Percentiles rank a stretch among this genome's conserved stretches.
These are phyloP conservation scores for Retiboletus flavoniger DNA, from an alignment of 1,284 basidiomycete species.

Conservation along the genomic window DNA sequence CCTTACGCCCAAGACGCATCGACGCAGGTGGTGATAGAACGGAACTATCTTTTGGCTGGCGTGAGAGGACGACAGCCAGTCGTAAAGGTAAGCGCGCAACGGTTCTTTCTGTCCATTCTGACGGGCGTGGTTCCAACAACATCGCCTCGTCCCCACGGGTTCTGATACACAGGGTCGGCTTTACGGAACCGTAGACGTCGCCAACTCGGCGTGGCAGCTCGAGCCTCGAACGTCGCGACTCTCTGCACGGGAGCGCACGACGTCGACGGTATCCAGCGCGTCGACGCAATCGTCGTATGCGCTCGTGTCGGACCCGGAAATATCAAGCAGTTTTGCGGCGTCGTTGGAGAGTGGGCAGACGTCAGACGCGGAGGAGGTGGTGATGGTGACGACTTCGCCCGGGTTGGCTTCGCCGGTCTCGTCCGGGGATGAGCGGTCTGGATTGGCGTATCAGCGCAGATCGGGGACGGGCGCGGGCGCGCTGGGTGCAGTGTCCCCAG, in stretches of 20 bases:
- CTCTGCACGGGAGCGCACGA: slow-evolving; percentile 63
- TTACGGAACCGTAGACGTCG: slow-evolving; percentile 62
- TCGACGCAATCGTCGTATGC: slow-evolving; percentile 79
- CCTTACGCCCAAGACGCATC: slow-evolving; percentile 7
- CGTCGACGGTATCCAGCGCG: slow-evolving; percentile 67
- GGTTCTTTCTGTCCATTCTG: not conserved
- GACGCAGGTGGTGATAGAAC: slow-evolving; percentile 65
- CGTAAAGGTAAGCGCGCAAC: slow-evolving; percentile 54
- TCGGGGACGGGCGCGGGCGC: slow-evolving; percentile 27
- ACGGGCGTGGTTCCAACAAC: not conserved
- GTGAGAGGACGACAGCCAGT: slow-evolving; percentile 65
- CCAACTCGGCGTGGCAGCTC: slow-evolving; percentile 71
- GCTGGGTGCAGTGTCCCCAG: slow-evolving; percentile 59
- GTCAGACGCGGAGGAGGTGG: slow-evolving; percentile 65
- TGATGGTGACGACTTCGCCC: slow-evolving; percentile 47
- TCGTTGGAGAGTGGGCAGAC: slow-evolving; percentile 69
- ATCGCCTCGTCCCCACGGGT: not conserved
- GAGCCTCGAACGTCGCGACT: slow-evolving; percentile 58
- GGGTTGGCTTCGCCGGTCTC: slow-evolving; percentile 58
- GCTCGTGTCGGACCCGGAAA: slow-evolving; percentile 72
- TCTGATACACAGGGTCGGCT: slow-evolving; percentile 56
- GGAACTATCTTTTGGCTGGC: slow-evolving; percentile 66
- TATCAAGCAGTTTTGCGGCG: slow-evolving; percentile 76
- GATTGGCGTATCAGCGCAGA: slow-evolving; percentile 33
- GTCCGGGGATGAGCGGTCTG: slow-evolving; percentile 50